These are phyloP conservation scores for Apophysomyces sp. DNA, from an alignment of 371 early-diverging fungal species.

Conservation along the genomic window DNA sequence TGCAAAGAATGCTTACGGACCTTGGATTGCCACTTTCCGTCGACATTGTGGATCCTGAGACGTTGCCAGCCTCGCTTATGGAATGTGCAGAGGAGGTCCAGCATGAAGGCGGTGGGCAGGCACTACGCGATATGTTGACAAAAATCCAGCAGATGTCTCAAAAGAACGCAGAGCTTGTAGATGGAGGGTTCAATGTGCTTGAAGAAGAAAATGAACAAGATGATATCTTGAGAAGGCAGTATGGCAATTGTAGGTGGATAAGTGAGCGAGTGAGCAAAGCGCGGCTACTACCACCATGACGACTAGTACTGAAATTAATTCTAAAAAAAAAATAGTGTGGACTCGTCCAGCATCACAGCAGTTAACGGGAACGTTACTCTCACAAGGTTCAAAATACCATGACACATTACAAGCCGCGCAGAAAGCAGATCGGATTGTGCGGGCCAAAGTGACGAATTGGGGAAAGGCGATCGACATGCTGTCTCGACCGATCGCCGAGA, in stretches of 20 bases:
- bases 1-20: constrained; percentile 24
- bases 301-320: no score
- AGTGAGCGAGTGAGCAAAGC: no score
- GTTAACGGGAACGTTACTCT: constrained; percentile 60
- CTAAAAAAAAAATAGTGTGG: no score
- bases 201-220: constrained; percentile 77
- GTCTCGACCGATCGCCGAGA: constrained; percentile 28
- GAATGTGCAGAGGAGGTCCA: constrained; percentile 74
- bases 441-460: constrained; percentile 64
- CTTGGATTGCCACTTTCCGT: constrained; percentile 22
- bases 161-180: constrained; percentile 51
- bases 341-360: constrained; percentile 59
- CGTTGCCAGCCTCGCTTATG: constrained; percentile 65
- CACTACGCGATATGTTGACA: constrained; percentile 62
- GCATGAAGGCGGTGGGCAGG: constrained; percentile 65
- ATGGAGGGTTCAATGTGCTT: constrained; percentile 66
- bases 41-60: constrained; percentile 50
- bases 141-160: constrained; percentile 56
- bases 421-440: constrained; percentile 66
- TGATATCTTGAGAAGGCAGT: constrained; percentile 56
- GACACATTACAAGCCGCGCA: constrained; percentile 67
- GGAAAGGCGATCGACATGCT: constrained; percentile 64
- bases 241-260: constrained; percentile 38
- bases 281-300: no score
- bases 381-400: constrained; percentile 58